Percentiles rank a stretch among this genome's conserved stretches.
Conservation (phyloP, 2,329 filamentous ascomycete genomes). For the Botrytis paeoniae region DNA sequence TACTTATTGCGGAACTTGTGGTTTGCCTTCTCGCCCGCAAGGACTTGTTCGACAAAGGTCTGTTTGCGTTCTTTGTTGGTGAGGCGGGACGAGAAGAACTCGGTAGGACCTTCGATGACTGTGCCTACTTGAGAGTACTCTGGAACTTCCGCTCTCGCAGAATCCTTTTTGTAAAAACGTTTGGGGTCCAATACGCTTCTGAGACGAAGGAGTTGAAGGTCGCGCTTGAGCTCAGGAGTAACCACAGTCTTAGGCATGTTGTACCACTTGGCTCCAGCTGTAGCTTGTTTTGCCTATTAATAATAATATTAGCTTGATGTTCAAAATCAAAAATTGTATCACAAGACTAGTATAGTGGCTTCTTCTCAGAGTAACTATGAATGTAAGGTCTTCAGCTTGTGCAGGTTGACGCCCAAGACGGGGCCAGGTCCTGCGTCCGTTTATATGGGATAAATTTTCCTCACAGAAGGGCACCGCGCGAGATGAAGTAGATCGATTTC, state of each 20-base stretch:
- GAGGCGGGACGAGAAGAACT: conserved; percentile 78
- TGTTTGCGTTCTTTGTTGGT: conserved; percentile 84
- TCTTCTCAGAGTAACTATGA: conserved; percentile 72
- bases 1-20: conserved; percentile 85
- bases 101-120: conserved; percentile 82
- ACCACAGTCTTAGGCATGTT: conserved; percentile 80
- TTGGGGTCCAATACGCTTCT: conserved; percentile 85
- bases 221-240: conserved; percentile 81
- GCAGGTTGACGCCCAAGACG: conserved; percentile 78
- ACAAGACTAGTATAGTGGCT: conserved; percentile 10
- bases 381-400: conserved; percentile 55
- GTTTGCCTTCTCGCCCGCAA: conserved; percentile 63
- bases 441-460: conserved; percentile 68
- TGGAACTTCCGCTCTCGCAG: conserved; percentile 63
- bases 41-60: conserved; percentile 81
- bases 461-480: conserved; percentile 53
- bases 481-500: conserved; percentile 24
- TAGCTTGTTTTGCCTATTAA: conserved; percentile 47
- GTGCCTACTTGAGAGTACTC: conserved; percentile 84
- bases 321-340: conserved; percentile 20
- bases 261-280: conserved; percentile 82
- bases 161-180: conserved; percentile 62
- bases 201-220: conserved; percentile 87
- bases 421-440: conserved; percentile 73
- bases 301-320: conserved; percentile 26